phyloP scores from a whole-genome alignment of 306 rosid genomes.

The Lathyrus tuberosus region DNA sequence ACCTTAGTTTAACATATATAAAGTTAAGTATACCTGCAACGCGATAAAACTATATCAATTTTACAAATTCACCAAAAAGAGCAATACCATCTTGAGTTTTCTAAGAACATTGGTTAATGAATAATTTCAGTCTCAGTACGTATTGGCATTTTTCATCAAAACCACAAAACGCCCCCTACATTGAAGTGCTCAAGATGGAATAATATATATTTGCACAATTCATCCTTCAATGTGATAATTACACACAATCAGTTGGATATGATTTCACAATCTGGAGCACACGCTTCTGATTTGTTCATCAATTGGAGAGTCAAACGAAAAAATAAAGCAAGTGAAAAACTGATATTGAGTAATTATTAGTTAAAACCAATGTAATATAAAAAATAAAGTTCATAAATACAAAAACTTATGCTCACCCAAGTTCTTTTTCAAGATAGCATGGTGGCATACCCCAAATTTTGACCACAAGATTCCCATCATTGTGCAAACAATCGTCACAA shows the following conservation, averaged over 20 bases:
- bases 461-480: too few species aligned
- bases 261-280: neutral
- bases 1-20: too few species aligned
- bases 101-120: neutral
- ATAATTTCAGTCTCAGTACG: neutral
- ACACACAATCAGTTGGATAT: neutral
- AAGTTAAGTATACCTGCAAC: too few species aligned
- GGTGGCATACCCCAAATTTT: too few species aligned
- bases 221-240: neutral
- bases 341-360: neutral
- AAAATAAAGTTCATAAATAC: neutral
- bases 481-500: too few species aligned
- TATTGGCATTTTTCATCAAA: neutral
- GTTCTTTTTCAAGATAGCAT: constrained; percentile 81
- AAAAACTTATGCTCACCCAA: constrained; percentile 58
- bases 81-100: neutral
- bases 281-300: neutral
- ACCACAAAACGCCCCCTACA: neutral
- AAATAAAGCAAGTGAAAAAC: neutral
- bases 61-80: neutral
- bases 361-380: neutral
- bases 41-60: too few species aligned
- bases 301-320: neutral
- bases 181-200: constrained; percentile 1
- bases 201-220: neutral